phyloP scores from a whole-genome alignment of 495 filamentous ascomycete species.

The Astrocystis sublimbata region DNA sequence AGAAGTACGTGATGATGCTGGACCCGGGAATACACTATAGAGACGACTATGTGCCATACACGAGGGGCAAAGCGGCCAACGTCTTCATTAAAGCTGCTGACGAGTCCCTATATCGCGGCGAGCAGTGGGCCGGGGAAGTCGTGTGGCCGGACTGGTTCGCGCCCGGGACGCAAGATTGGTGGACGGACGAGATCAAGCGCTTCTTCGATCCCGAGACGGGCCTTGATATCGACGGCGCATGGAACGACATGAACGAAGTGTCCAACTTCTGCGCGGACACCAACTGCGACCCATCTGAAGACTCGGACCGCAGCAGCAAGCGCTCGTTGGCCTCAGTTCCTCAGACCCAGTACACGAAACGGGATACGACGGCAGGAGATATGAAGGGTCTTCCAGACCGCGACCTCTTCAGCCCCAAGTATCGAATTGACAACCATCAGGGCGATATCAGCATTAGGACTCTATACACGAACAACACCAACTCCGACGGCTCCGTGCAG shows the following conservation, averaged over 20 bases:
- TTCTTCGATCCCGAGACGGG: conserved; percentile 69
- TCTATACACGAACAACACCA: conserved; percentile 64
- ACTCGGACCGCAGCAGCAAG: conserved; percentile 54
- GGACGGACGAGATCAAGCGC: conserved; percentile 65
- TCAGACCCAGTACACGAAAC: not conserved
- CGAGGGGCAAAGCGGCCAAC: conserved; percentile 57
- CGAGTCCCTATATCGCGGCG: conserved; percentile 67
- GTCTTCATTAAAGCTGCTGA: conserved; percentile 65
- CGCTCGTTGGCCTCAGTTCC: conserved; percentile 56
- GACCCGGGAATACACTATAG: conserved; percentile 71
- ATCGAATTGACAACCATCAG: conserved; percentile 65
- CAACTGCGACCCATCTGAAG: conserved; percentile 64
- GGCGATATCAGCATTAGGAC: conserved; percentile 63
- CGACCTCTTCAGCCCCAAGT: conserved; percentile 68
- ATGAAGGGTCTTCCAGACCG: conserved; percentile 61
- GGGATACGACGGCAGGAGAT: conserved; percentile 35
- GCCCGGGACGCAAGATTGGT: conserved; percentile 63
- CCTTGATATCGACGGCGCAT: conserved; percentile 79
- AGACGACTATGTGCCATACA: conserved; percentile 63
- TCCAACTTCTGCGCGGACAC: conserved; percentile 63
- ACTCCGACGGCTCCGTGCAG: conserved; percentile 61
- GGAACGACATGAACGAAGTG: conserved; percentile 87
- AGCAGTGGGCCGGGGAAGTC: conserved; percentile 83
- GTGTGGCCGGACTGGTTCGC: conserved; percentile 85
- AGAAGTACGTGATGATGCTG: conserved; percentile 84